Conservation (phyloP, 305 asterid genomes). For the Fraxinus nigra region DNA sequence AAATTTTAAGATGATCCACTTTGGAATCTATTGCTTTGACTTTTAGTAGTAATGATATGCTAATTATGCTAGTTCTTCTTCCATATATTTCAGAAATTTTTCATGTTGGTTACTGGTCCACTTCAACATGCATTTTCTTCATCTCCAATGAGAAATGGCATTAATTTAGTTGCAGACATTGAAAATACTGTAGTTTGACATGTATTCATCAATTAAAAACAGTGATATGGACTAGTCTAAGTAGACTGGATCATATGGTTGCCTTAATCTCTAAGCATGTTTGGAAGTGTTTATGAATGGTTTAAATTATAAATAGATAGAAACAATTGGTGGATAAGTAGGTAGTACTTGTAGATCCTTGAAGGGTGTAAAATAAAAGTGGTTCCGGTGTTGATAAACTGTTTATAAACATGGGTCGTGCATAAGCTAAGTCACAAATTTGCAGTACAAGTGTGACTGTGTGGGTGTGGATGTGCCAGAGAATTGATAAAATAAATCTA, state of each 20-base stretch:
- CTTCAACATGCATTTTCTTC: conserved; percentile 2
- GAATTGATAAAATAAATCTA: background rate
- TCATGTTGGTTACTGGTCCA: conserved; percentile 1
- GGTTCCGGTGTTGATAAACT: background rate
- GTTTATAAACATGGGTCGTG: background rate
- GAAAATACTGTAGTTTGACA: background rate
- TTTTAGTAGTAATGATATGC: background rate
- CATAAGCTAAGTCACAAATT: background rate
- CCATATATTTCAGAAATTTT: conserved; percentile 6
- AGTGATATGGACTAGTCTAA: background rate
- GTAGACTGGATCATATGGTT: background rate
- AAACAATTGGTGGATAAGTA: background rate
- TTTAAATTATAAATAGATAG: background rate
- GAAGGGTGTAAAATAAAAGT: background rate
- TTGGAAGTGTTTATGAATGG: background rate
- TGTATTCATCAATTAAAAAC: background rate
- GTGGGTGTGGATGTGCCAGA: background rate
- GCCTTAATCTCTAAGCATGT: background rate
- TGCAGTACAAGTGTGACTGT: background rate
- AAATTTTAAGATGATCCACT: background rate
- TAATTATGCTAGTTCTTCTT: background rate
- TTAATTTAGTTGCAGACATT: background rate
- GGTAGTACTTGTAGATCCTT: background rate
- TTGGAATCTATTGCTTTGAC: background rate
- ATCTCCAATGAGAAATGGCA: background rate